Conservation (phyloP, 2,329 filamentous ascomycete species). For the Ascochyta viciae-villosae region DNA sequence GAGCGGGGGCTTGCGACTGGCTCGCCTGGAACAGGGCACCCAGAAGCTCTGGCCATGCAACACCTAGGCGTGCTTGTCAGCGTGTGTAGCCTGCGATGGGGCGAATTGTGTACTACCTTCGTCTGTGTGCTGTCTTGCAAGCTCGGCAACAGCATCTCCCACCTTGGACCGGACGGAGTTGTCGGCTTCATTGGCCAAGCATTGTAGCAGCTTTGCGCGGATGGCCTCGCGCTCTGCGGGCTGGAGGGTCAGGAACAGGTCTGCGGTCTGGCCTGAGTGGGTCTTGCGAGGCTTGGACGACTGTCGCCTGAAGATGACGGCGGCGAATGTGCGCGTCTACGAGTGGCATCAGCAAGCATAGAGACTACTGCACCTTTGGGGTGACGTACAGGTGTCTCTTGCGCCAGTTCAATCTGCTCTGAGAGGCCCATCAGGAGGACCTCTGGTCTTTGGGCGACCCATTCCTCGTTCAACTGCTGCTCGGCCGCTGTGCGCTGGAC, state of each 20-base stretch:
- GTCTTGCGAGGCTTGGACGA: slow-evolving; percentile 85
- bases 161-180: slow-evolving; percentile 89
- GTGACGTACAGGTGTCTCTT: slow-evolving; percentile 70
- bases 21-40: slow-evolving; percentile 87
- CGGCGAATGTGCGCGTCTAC: slow-evolving; percentile 87
- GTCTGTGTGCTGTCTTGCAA: slow-evolving; percentile 93
- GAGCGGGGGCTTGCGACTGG: slow-evolving; percentile 80
- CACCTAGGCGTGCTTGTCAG: slow-evolving; percentile 59
- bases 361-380: not conserved
- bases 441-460: slow-evolving; percentile 82
- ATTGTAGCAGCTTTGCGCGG: slow-evolving; percentile 81
- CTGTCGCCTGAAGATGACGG: slow-evolving; percentile 93
- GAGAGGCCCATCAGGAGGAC: slow-evolving; percentile 91
- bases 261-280: slow-evolving; percentile 71
- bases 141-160: slow-evolving; percentile 94
- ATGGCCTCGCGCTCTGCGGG: slow-evolving; percentile 78
- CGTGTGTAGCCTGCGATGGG: not conserved
- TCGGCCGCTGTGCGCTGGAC: slow-evolving; percentile 83
- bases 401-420: slow-evolving; percentile 85
- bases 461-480: slow-evolving; percentile 88
- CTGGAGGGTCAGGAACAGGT: slow-evolving; percentile 83
- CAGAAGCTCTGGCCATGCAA: slow-evolving; percentile 89
- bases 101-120: slow-evolving; percentile 67
- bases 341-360: slow-evolving; percentile 9
- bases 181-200: slow-evolving; percentile 74